phyloP scores from a whole-genome alignment of 257 asterid genomes.

The Ilex asprella region DNA sequence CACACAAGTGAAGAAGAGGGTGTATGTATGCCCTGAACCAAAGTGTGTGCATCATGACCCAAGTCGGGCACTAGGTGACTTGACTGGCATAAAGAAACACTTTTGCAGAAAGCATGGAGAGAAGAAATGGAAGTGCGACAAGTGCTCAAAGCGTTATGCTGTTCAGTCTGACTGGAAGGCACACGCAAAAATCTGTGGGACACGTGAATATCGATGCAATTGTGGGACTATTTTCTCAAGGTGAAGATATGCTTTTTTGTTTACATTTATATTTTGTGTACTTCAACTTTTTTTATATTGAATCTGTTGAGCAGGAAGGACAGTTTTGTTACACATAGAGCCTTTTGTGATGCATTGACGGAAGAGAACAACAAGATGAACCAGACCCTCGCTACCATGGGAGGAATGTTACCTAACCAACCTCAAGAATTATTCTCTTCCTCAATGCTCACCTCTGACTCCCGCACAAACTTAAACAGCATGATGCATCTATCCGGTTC shows the following conservation, averaged over 20 bases:
- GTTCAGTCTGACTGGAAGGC: conserved; percentile 27
- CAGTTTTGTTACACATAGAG: conserved; percentile 22
- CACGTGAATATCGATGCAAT: conserved; percentile 22
- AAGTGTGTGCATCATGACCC: conserved; percentile 25
- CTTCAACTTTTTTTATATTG: background rate
- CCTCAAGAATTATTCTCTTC: background rate
- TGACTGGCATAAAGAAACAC: conserved; percentile 24
- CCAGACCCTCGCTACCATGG: conserved; percentile 1
- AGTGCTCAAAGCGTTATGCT: conserved; percentile 21
- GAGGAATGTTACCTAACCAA: conserved; percentile 13
- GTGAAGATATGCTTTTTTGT: background rate
- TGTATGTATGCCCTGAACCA: conserved; percentile 21
- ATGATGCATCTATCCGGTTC: background rate
- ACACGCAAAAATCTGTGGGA: conserved; percentile 21
- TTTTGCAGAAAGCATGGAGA: conserved; percentile 24
- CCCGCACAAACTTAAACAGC: background rate
- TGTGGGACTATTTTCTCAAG: conserved; percentile 23
- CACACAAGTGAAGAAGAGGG: conserved; percentile 16
- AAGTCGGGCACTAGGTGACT: conserved; percentile 23
- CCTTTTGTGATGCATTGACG: conserved; percentile 21
- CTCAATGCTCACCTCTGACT: background rate
- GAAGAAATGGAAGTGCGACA: conserved; percentile 26
- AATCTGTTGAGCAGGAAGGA: conserved; percentile 13
- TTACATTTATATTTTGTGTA: too few species aligned
- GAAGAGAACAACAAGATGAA: conserved; percentile 16